A percentile compares a stretch with the other conserved stretches of the same genome.
Conservation (phyloP, 768 basidiomycete species). For the Stropharia rugosoannulata region DNA sequence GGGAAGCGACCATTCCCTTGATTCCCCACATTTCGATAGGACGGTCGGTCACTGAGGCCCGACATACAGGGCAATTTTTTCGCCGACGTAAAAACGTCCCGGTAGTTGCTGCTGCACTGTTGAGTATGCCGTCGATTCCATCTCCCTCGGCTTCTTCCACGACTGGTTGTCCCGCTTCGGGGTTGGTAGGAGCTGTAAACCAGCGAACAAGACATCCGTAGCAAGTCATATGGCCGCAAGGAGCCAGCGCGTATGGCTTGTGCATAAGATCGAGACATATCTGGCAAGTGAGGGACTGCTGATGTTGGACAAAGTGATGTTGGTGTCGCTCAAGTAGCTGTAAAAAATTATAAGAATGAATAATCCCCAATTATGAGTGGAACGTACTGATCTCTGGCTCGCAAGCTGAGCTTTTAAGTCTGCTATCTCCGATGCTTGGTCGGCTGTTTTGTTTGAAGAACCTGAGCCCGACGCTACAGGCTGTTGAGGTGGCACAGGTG, state of each 20-base stretch:
- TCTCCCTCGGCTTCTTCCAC: slow-evolving; percentile 25
- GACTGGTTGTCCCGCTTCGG: slow-evolving; percentile 34
- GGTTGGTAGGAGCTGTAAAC: slow-evolving; percentile 53
- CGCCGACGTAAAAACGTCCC: slow-evolving; percentile 48
- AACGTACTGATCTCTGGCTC: slow-evolving; percentile 36
- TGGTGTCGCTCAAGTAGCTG: slow-evolving; percentile 56
- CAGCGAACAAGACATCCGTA: slow-evolving; percentile 72
- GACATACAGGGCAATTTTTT: slow-evolving; percentile 78
- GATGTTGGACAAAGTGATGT: slow-evolving; percentile 49
- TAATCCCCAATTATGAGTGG: background rate
- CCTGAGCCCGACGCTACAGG: slow-evolving; percentile 15
- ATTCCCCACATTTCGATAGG: slow-evolving; percentile 74
- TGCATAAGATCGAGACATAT: slow-evolving; percentile 77
- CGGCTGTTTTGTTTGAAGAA: background rate
- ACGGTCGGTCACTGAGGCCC: slow-evolving; percentile 53
- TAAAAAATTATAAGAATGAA: background rate
- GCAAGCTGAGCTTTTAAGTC: slow-evolving; percentile 45
- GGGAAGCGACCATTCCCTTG: slow-evolving; percentile 57
- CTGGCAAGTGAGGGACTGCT: slow-evolving; percentile 71
- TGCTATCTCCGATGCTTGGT: slow-evolving; percentile 27
- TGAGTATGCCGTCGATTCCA: slow-evolving; percentile 17
- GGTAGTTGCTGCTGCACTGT: slow-evolving; percentile 40
- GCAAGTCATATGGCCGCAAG: slow-evolving; percentile 76
- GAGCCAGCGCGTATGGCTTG: slow-evolving; percentile 71
- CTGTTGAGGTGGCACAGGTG: slow-evolving; percentile 4